These are phyloP conservation scores for Tricholoma saponaceum DNA, from an alignment of 768 basidiomycete genomes.

Conservation along the genomic window DNA sequence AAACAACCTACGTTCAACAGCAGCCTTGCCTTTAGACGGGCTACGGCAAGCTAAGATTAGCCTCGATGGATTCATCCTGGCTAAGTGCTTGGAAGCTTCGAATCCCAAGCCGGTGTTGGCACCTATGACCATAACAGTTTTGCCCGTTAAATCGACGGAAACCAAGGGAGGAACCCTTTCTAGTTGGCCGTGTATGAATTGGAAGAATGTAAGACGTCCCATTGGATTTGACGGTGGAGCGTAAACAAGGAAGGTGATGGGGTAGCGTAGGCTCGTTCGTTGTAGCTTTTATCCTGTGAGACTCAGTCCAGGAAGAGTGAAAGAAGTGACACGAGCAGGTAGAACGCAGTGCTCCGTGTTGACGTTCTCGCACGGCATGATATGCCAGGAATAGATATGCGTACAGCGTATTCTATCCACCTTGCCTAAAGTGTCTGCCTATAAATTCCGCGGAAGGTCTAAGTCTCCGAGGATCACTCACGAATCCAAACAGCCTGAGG, in stretches of 20 bases:
- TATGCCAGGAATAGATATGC: too few relatives aligned
- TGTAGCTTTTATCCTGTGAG: too few relatives aligned
- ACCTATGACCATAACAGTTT: constrained; percentile 45
- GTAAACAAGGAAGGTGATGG: background rate
- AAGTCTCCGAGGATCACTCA: too few relatives aligned
- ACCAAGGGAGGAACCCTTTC: constrained; percentile 24
- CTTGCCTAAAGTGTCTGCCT: too few relatives aligned
- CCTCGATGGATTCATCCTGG: constrained; percentile 36
- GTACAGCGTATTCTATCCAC: too few relatives aligned
- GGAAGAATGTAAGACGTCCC: constrained; percentile 13
- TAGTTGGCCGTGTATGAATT: constrained; percentile 18
- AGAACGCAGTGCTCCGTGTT: too few relatives aligned
- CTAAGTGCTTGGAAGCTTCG: constrained; percentile 43
- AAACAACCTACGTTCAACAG: constrained; percentile 27
- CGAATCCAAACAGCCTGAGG: too few relatives aligned
- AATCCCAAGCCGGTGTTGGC: constrained; percentile 51
- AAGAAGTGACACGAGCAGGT: too few relatives aligned
- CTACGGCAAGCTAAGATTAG: constrained; percentile 37
- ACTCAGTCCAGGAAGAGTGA: too few relatives aligned
- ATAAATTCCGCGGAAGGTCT: too few relatives aligned
- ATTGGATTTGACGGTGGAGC: constrained; percentile 5
- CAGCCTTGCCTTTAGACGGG: constrained; percentile 30
- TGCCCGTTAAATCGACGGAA: constrained; percentile 34
- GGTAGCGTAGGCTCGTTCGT: background rate
- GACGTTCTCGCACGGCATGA: too few relatives aligned